phyloP scores from a whole-genome alignment of 2,329 filamentous ascomycete genomes.

The Arthroderma sp. region DNA sequence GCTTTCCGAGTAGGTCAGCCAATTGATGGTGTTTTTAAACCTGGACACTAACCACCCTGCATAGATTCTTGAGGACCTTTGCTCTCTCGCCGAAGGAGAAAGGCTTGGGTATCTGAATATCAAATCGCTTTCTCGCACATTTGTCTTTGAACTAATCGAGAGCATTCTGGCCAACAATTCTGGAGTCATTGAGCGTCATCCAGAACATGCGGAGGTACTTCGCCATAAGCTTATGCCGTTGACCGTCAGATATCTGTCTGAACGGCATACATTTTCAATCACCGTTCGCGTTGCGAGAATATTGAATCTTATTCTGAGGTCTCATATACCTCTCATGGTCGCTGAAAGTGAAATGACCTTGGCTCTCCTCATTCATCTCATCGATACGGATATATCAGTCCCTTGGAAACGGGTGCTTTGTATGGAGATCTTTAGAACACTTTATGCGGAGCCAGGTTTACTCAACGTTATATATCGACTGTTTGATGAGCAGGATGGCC shows the following conservation, averaged over 20 bases:
- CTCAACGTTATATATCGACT: slow-evolving; percentile 66
- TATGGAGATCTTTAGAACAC: slow-evolving; percentile 77
- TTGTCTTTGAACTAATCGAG: slow-evolving; percentile 83
- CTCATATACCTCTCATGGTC: slow-evolving; percentile 61
- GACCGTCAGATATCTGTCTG: slow-evolving; percentile 62
- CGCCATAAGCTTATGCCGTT: slow-evolving; percentile 70
- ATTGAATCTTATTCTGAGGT: slow-evolving; percentile 64
- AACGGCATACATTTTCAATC: slow-evolving; percentile 64
- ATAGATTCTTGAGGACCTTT: slow-evolving; percentile 77
- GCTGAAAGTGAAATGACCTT: slow-evolving; percentile 74
- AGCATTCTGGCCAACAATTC: slow-evolving; percentile 77
- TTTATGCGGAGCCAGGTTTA: slow-evolving; percentile 69
- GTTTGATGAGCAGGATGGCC: slow-evolving; percentile 61
- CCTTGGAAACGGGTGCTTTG: slow-evolving; percentile 81
- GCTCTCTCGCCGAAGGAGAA: slow-evolving; percentile 72
- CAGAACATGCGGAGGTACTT: slow-evolving; percentile 68
- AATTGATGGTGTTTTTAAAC: neutral
- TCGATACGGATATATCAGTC: slow-evolving; percentile 68
- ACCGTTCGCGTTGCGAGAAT: slow-evolving; percentile 74
- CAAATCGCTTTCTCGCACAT: slow-evolving; percentile 63
- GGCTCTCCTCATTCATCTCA: slow-evolving; percentile 65
- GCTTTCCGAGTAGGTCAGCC: slow-evolving; percentile 52
- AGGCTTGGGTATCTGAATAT: slow-evolving; percentile 71
- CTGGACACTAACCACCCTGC: slow-evolving; percentile 7
- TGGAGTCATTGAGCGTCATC: slow-evolving; percentile 62